A percentile compares a stretch with the other conserved stretches of the same genome.
Evolutionary conservation across 345 rosid genomes (phyloP).

Genomic region (Xanthoceras sorbifolium): DNA sequence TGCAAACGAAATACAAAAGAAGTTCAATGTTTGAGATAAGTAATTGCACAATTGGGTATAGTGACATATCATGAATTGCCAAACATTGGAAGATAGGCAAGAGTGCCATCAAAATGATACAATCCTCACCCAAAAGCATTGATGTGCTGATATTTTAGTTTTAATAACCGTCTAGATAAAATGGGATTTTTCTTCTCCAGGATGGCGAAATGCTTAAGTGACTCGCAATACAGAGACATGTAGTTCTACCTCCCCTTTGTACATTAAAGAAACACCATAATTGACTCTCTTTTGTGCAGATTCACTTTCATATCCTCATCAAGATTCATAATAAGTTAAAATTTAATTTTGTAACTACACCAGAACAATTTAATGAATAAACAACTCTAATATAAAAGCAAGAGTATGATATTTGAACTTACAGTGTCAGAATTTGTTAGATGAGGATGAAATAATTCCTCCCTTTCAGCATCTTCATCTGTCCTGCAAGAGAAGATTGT

Average conservation of each 20-base stretch:
- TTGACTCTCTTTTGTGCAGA: background rate
- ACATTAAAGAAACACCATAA: background rate
- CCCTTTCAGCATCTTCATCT: conserved; percentile 52
- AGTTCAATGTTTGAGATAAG: background rate
- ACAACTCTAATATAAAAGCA: background rate
- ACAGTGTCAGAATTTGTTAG: conserved; percentile 27
- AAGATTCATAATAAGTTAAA: background rate
- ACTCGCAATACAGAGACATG: background rate
- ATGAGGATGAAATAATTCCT: conserved; percentile 44
- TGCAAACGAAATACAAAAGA: background rate
- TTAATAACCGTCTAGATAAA: no score
- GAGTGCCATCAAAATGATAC: background rate
- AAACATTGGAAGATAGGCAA: background rate
- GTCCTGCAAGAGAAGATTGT: conserved; percentile 38
- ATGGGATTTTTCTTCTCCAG: no score
- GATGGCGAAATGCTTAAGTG: background rate
- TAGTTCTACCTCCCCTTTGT: background rate
- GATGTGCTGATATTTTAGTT: background rate
- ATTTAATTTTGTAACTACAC: background rate
- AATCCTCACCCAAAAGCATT: background rate
- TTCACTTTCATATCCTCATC: background rate
- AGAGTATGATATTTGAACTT: conserved; percentile 19
- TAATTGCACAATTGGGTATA: background rate
- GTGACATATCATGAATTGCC: background rate
- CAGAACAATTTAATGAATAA: background rate